A percentile compares a stretch with the other conserved stretches of the same genome.
Evolutionary conservation across 768 basidiomycete genomes (phyloP).

Genomic region (Leccinum ochraceum): DNA sequence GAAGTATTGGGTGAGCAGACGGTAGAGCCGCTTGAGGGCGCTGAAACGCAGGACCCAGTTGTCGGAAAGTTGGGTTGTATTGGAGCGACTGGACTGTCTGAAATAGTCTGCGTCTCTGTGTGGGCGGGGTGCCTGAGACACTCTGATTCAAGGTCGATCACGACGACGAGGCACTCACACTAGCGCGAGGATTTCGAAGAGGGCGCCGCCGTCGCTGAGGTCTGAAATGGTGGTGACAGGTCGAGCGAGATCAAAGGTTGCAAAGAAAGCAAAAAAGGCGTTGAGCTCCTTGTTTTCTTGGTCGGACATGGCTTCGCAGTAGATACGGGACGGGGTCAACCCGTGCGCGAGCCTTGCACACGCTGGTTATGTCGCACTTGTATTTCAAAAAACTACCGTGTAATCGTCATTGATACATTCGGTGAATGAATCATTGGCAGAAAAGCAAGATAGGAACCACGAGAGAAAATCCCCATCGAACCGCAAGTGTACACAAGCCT

Average conservation of each 20-base stretch:
- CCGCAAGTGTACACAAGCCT: too few species aligned
- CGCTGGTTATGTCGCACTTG: not conserved
- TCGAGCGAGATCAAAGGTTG: slow-evolving; percentile 66
- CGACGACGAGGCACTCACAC: slow-evolving; percentile 53
- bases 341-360: slow-evolving; percentile 6
- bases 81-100: slow-evolving; percentile 55
- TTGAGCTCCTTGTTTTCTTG: slow-evolving; percentile 62
- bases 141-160: not conserved
- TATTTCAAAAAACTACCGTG: not conserved
- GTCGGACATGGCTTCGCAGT: slow-evolving; percentile 36
- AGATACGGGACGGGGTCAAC: not conserved
- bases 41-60: slow-evolving; percentile 91
- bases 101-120: slow-evolving; percentile 78
- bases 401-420: too few species aligned
- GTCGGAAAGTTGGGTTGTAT: slow-evolving; percentile 64
- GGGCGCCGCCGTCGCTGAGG: slow-evolving; percentile 77
- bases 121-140: slow-evolving; percentile 10
- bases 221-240: slow-evolving; percentile 64
- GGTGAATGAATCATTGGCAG: too few species aligned
- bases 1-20: slow-evolving; percentile 88
- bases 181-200: slow-evolving; percentile 72
- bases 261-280: slow-evolving; percentile 81
- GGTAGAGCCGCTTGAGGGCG: slow-evolving; percentile 80
- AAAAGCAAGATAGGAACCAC: too few species aligned
- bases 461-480: too few species aligned